phyloP scores from a whole-genome alignment of 352 stramenopile species.

The Globisporangium paroecandrum region DNA sequence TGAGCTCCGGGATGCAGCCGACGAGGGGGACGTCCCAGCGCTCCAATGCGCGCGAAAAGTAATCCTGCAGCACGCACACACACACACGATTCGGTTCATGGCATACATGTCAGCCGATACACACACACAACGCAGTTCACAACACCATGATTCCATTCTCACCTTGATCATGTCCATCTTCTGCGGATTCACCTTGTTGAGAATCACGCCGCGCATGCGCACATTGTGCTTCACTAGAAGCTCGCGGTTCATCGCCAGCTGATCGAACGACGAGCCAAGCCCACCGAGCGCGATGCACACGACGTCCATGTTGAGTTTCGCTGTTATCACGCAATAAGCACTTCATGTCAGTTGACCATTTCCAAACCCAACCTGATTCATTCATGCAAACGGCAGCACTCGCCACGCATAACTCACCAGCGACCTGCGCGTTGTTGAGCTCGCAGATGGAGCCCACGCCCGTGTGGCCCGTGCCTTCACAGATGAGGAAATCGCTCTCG shows the following conservation, averaged over 20 bases:
- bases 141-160: neutral
- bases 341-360: neutral
- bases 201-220: conserved; percentile 71
- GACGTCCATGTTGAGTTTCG: conserved; percentile 76
- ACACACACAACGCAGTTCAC: neutral
- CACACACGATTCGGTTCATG: neutral
- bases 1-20: conserved; percentile 84
- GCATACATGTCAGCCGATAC: neutral
- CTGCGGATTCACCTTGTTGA: conserved; percentile 86
- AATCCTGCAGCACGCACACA: conserved; percentile 43
- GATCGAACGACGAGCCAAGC: conserved; percentile 82
- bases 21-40: conserved; percentile 87
- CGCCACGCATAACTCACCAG: conserved; percentile 33
- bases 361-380: neutral
- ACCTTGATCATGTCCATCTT: conserved; percentile 92
- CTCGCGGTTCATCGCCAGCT: conserved; percentile 82
- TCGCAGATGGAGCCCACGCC: conserved; percentile 90
- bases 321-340: conserved; percentile 19
- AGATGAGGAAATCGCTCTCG: conserved; percentile 91
- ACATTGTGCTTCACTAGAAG: conserved; percentile 79
- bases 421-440: conserved; percentile 89
- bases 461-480: conserved; percentile 93
- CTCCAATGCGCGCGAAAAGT: conserved; percentile 88
- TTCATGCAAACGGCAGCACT: neutral
- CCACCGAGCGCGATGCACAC: conserved; percentile 78